Percentiles rank a stretch among this genome's conserved stretches.
phyloP scores from a whole-genome alignment of 176 grass and related monocot genomes.

The Chloris gayana region DNA sequence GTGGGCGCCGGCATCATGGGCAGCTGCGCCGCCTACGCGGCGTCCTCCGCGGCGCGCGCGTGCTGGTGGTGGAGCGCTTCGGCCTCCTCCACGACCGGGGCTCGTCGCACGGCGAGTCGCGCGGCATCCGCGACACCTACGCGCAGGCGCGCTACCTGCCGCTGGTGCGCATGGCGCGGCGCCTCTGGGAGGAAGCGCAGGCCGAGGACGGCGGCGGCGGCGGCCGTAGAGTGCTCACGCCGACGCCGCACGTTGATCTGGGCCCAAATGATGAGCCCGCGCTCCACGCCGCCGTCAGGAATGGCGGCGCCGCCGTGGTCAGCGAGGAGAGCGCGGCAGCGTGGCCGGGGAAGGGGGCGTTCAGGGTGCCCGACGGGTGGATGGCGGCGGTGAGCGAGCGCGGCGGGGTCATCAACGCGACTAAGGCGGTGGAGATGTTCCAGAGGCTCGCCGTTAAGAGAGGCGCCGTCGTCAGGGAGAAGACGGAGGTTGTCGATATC shows the following conservation, averaged over 20 bases:
- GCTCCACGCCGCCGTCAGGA: no score
- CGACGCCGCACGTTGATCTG: no score
- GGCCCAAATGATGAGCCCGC: no score
- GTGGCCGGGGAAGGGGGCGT: conserved; percentile 44
- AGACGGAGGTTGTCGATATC: conserved; percentile 46
- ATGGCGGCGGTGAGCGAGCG: conserved; percentile 43
- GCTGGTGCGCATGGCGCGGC: conserved; percentile 57
- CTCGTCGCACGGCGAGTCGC: conserved; percentile 92
- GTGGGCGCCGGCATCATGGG: conserved; percentile 87
- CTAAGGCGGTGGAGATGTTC: conserved; percentile 92
- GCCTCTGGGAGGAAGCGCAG: conserved; percentile 65
- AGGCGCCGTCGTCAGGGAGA: conserved; percentile 63
- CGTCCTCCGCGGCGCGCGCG: conserved; percentile 48
- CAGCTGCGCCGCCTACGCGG: conserved; percentile 78
- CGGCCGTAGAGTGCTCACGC: no score
- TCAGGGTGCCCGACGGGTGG: conserved; percentile 64
- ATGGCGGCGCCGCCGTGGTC: no score
- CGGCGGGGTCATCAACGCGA: conserved; percentile 78
- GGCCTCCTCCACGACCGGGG: conserved; percentile 78
- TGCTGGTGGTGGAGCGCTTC: conserved; percentile 74
- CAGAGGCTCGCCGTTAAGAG: conserved; percentile 60
- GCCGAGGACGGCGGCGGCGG: conserved; percentile 29
- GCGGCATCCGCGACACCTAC: conserved; percentile 80
- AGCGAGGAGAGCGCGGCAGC: no score
- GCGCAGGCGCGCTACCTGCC: conserved; percentile 70